Evolutionary conservation across 1,284 basidiomycete species (phyloP), one percentile per base, ranked within the genome.

Genomic region (Marasmius fiardii): DNA sequence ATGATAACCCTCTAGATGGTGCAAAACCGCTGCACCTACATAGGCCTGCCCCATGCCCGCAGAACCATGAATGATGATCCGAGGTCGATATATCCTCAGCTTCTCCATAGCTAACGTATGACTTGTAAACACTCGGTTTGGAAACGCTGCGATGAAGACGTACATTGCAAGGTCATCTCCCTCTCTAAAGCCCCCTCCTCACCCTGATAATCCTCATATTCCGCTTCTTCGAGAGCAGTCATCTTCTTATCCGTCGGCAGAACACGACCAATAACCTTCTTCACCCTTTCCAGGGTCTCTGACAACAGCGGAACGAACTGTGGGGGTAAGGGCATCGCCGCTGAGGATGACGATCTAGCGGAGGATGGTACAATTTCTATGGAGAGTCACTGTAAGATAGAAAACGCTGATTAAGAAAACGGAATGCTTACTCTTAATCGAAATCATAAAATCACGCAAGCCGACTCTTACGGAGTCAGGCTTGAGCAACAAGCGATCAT

Each of bases 401-500:
- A 16, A 16, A 54, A 23, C 34, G 12, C 14, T 56, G 28, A 33
- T 12, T 24, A 58, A 55, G 21, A 51, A 51, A 58, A 52, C 43
- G 52, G 43, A 53, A 57, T 14, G 77, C 86, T 58, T 65, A 96
- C 95, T 95, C 74, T 98, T 95, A 60, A 98, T 87, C 0, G 95
- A 93, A 66, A 97, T 90, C 93, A 98, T 95, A 67, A 99, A 99
- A 71, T 99, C 97, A 54, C 93, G 83, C 39, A 97, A 80, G 50
- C 90, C 86, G 8, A 98, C 88, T 39, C 81, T 80, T 60, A 99
- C 97, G 0, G 88, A 88, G 63, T 92, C 88, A 1, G 95, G 92
- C 58, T 95, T 84, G 50, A 99, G 78, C 43, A 95, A 67, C 11
- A 99, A 73, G 5, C 97, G 80, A 60, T 99, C 94, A 28, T 81